Percentiles rank a stretch among this genome's conserved stretches.
Conservation (phyloP, 306 rosid genomes). For the Ormosia semicastrata region DNA sequence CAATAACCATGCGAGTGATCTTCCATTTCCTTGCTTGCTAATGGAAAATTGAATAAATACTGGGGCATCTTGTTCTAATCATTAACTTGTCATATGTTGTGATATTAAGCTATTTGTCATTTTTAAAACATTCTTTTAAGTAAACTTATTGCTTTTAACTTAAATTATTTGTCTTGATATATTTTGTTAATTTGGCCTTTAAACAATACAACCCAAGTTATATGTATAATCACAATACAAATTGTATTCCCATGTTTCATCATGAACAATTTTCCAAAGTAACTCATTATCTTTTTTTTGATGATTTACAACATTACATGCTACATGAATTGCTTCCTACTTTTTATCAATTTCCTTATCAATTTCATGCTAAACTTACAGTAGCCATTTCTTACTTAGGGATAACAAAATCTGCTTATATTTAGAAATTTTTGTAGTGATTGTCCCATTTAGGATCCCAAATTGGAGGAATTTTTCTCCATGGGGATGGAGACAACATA, state of each 20-base stretch:
- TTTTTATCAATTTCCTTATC: neutral
- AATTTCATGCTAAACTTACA: too few species aligned
- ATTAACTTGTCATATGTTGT: neutral
- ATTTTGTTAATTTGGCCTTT: neutral
- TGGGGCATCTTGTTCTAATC: neutral
- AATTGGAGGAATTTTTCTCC: too few species aligned
- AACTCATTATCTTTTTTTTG: neutral
- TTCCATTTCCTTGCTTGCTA: neutral
- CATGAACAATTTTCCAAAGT: neutral
- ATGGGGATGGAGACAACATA: too few species aligned
- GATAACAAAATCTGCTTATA: too few species aligned
- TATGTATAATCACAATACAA: neutral
- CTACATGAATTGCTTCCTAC: neutral
- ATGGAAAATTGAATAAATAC: neutral
- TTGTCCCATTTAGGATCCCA: too few species aligned
- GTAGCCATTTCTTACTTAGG: too few species aligned
- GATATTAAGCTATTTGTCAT: neutral
- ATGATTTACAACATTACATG: too few species aligned
- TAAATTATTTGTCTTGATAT: neutral
- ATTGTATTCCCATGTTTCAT: neutral
- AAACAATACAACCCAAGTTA: neutral
- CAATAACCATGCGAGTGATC: neutral
- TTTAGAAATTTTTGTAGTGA: too few species aligned
- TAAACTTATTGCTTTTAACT: neutral
- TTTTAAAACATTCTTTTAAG: too few species aligned